Evolutionary conservation across 2,329 filamentous ascomycete genomes (phyloP).

Genomic region (Cercospora nicotianae): DNA sequence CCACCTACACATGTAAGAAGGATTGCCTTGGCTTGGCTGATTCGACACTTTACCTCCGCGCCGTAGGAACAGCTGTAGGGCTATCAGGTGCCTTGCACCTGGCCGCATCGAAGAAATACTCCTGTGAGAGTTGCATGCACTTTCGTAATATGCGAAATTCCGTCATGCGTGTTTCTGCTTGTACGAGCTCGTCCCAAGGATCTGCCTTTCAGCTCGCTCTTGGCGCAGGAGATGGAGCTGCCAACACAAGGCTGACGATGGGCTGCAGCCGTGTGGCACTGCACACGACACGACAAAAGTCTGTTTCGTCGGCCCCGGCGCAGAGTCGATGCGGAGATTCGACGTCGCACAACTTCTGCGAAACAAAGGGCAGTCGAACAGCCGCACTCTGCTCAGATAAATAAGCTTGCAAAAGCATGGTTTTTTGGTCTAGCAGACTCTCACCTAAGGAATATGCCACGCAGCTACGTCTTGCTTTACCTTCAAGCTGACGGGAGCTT

Average conservation of each 20-base stretch:
- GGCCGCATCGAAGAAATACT: neutral
- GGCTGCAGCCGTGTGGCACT: slow-evolving; percentile 8
- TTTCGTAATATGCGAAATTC: neutral
- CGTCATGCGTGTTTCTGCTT: neutral
- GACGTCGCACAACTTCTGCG: neutral
- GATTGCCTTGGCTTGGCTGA: neutral
- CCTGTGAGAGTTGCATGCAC: neutral
- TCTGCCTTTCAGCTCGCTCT: slow-evolving; percentile 15
- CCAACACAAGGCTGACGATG: slow-evolving; percentile 16
- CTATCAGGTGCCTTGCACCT: neutral
- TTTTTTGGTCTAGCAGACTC: neutral
- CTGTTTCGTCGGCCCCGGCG: neutral
- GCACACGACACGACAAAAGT: neutral
- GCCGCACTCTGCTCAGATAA: neutral
- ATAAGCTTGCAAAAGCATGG: neutral
- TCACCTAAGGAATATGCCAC: neutral
- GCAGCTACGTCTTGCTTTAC: neutral
- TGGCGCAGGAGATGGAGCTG: slow-evolving; percentile 5
- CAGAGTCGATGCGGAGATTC: neutral
- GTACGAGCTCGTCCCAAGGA: neutral
- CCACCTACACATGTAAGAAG: neutral
- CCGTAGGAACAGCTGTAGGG: neutral
- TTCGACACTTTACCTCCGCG: neutral
- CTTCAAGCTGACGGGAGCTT: neutral
- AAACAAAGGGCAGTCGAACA: neutral